Base-by-base conservation (phyloP, 768 basidiomycete genomes). In the Lactarius quietus region DNA sequence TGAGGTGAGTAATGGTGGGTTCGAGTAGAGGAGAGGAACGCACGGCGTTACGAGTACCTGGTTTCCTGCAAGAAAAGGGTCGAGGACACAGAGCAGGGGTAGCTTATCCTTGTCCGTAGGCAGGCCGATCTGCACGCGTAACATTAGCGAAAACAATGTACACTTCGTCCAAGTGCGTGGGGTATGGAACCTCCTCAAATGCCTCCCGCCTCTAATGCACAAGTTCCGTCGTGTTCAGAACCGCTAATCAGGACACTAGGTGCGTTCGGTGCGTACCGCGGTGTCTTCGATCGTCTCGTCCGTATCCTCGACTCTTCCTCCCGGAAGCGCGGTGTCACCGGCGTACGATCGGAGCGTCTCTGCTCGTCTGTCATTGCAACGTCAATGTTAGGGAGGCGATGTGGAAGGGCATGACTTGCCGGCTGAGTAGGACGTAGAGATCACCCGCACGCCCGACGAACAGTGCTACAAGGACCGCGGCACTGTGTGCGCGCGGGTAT, bases 301-400 rank as follows among this genome's bases (percentile, higher is more conserved):
- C 45, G 77, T 79, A 2, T 78, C 77, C 18, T 96, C 93, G 8
- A 87, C 81, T 72, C 87, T 92, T 0, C 94, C 93, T 7, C 94
- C 93, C 0, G 93, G 94, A 6, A 96, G 76, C 1, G 92, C 89
- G 0, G 94, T 96, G 73, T 95, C 94, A 0, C 92, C 92, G 0
- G 93, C 90, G 70, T 90, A 96, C 10, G 87, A 82, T 41, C 86
- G 79, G 69, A 96, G 77, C 3, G 83, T 83, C 0, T 87, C 80
- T 1, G 93, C 86, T 2, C 93, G 86, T 66, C 93, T 95, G 57
- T 59, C 29, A 36, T 12, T 6, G 57, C 56, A 29, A 53, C 33
- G 35, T 57, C 48, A 54, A 51, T 23, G 26, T 6, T 28, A 31
- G 18, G 29, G 26, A 57, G n/a, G 33, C 2, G 2, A 4, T 33